Conservation (phyloP, 495 filamentous ascomycete species). For the Cryomyces antarcticus region DNA sequence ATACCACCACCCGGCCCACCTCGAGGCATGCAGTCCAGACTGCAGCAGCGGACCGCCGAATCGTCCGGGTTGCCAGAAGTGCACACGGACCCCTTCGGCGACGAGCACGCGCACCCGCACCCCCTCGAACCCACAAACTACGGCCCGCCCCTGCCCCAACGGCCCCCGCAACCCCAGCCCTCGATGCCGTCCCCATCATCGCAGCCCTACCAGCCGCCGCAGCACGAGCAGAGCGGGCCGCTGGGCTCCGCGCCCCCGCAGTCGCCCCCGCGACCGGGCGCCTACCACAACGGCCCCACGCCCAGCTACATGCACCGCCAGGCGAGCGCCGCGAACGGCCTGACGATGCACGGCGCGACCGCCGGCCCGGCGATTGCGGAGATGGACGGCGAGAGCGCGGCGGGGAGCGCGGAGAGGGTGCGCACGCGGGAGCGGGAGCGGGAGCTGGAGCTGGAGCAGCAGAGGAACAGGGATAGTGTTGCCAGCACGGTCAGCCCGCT, state of each 20-base stretch:
- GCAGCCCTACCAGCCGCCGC: neutral
- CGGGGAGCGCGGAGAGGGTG: no score
- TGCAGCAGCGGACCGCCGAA: no score
- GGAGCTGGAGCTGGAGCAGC: no score
- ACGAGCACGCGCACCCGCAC: neutral
- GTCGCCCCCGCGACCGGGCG: neutral
- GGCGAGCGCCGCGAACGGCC: neutral
- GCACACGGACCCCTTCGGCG: neutral
- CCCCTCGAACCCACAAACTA: neutral
- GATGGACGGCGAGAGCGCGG: no score
- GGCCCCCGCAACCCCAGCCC: neutral
- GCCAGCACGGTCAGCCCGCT: no score
- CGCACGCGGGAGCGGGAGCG: no score
- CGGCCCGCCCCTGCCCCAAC: neutral
- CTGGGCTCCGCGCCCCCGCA: neutral
- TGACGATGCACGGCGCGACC: neutral
- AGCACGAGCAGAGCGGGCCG: neutral
- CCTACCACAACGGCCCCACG: neutral
- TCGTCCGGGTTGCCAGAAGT: no score
- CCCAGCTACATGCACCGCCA: conserved; percentile 2
- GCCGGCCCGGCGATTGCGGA: neutral
- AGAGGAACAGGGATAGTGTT: no score
- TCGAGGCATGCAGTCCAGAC: no score
- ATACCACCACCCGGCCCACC: no score
- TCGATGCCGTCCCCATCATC: neutral